A percentile compares a stretch with the other conserved stretches of the same genome.
Conservation (phyloP, 495 filamentous ascomycete genomes). For the Peziza echinospora region DNA sequence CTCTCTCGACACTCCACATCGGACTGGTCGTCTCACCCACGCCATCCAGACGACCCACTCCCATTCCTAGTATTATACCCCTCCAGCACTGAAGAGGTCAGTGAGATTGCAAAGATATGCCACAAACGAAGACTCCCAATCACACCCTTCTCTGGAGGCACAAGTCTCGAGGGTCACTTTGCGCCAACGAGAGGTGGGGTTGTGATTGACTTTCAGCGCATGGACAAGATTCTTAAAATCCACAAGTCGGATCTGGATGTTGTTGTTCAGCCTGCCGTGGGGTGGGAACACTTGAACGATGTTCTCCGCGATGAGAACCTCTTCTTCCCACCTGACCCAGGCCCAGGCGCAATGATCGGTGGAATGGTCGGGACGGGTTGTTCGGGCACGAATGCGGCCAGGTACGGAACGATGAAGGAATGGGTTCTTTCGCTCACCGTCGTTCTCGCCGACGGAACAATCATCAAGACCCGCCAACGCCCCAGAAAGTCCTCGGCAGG, state of each 20-base stretch:
- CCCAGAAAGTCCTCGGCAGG: conserved; percentile 63
- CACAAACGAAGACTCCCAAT: conserved; percentile 67
- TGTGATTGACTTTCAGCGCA: conserved; percentile 69
- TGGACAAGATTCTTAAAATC: conserved; percentile 61
- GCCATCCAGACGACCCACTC: conserved; percentile 41
- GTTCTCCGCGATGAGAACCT: conserved; percentile 52
- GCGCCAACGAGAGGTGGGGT: conserved; percentile 67
- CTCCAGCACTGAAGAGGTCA: conserved; percentile 58
- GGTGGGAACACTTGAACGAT: conserved; percentile 79
- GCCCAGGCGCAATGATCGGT: conserved; percentile 30
- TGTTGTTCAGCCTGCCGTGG: conserved; percentile 71
- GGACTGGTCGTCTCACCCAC: conserved; percentile 65
- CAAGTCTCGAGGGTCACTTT: conserved; percentile 75
- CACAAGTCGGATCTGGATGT: conserved; percentile 81
- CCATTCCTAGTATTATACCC: conserved; percentile 42
- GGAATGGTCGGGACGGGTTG: conserved; percentile 61
- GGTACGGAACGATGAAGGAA: conserved; percentile 72
- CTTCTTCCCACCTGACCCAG: conserved; percentile 79
- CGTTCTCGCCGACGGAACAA: conserved; percentile 53
- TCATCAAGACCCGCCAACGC: conserved; percentile 54
- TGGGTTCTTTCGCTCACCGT: conserved; percentile 69
- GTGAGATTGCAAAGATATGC: conserved; percentile 58
- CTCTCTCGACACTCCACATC: conserved; percentile 53
- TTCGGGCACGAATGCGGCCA: conserved; percentile 57
- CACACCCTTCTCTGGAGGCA: conserved; percentile 68